Percentiles rank a stretch among this genome's conserved stretches.
Conservation (phyloP, 163 green algal species). For the Chlamydomonas reinhardtii region DNA sequence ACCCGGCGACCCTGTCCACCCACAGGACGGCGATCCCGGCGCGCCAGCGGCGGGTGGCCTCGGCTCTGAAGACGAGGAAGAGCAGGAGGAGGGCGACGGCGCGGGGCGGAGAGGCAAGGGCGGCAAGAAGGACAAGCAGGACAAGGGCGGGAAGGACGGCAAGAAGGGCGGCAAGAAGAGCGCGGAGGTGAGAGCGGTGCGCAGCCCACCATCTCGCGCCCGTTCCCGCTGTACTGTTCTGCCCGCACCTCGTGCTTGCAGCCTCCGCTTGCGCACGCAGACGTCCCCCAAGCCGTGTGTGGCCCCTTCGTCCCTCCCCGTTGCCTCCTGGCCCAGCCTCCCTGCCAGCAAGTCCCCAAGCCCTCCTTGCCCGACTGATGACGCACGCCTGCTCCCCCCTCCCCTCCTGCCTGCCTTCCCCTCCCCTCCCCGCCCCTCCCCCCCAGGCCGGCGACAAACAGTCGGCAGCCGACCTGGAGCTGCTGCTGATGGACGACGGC, state of each 20-base stretch:
- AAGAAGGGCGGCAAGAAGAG: conserved; percentile 25
- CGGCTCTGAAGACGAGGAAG: conserved; percentile 20
- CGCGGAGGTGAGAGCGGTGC: background rate
- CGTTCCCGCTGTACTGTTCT: no score
- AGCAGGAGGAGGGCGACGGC: conserved; percentile 3
- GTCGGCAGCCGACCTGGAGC: conserved; percentile 75
- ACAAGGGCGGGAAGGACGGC: background rate
- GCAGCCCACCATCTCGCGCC: no score
- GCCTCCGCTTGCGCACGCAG: no score
- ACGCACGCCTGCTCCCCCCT: no score
- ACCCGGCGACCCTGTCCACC: background rate
- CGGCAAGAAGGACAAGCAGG: conserved; percentile 8
- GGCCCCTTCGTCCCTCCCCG: no score
- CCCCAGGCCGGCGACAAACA: no score
- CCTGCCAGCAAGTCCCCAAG: no score
- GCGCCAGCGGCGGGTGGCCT: background rate
- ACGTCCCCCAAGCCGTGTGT: no score
- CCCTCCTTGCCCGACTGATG: no score
- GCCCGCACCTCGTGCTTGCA: no score
- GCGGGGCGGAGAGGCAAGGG: conserved; percentile 5
- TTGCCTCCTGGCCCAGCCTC: no score
- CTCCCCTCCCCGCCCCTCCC: background rate
- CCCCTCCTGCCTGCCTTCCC: background rate
- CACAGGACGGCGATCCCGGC: conserved; percentile 16
- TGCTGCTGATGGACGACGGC: conserved; percentile 93